Percentiles rank a stretch among this genome's conserved stretches.
phyloP scores from a whole-genome alignment of 73 alveolate species.

The Diophrys appendiculata region DNA sequence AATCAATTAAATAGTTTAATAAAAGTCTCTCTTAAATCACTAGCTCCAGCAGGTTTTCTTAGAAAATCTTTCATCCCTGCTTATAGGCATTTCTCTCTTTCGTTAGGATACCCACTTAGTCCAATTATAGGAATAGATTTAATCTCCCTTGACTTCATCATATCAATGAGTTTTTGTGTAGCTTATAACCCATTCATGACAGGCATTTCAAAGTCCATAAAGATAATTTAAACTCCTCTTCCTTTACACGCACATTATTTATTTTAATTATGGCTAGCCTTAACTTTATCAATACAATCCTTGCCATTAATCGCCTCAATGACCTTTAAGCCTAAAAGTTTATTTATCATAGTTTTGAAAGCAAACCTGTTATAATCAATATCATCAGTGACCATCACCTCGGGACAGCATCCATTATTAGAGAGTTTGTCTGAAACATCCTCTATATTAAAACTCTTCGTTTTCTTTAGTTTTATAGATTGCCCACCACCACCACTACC shows the following conservation, averaged over 20 bases:
- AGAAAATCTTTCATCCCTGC: constrained; percentile 2
- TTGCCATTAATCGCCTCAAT: background rate
- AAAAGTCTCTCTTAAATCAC: no score
- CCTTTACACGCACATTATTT: background rate
- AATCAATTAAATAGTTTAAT: no score
- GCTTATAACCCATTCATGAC: constrained; percentile 1
- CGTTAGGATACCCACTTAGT: background rate
- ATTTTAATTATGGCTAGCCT: background rate
- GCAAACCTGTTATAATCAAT: background rate
- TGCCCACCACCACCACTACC: no score
- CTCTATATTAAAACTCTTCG: no score
- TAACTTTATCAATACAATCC: background rate
- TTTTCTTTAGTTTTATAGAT: no score
- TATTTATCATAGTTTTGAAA: background rate
- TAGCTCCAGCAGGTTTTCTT: background rate
- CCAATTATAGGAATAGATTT: background rate
- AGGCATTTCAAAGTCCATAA: constrained; percentile 10
- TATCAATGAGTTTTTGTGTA: background rate
- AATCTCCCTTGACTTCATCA: background rate
- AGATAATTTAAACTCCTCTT: background rate
- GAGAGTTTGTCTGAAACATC: no score
- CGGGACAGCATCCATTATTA: background rate
- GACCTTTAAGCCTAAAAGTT: background rate
- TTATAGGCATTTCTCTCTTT: background rate
- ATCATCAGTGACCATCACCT: background rate